Conservation (phyloP, 2,329 filamentous ascomycete genomes). For the Davidsoniella neocaledoniae region DNA sequence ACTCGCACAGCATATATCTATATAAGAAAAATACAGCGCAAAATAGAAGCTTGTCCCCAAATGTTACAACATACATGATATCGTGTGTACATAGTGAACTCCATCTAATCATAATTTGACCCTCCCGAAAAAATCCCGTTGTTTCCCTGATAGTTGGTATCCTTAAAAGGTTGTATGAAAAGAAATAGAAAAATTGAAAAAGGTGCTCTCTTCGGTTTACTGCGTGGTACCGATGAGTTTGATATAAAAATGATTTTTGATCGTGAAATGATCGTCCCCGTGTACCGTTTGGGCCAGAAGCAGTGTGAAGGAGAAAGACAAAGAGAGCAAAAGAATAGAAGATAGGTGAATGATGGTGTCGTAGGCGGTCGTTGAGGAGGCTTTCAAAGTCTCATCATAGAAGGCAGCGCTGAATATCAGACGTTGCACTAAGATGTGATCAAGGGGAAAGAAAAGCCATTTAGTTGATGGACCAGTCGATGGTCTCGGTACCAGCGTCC, state of each 20-base stretch:
- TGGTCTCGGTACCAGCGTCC: constrained; percentile 25
- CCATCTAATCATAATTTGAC: background rate
- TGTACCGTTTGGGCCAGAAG: background rate
- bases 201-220: too few species aligned
- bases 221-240: too few species aligned
- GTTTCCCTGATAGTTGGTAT: constrained; percentile 1
- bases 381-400: background rate
- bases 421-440: too few species aligned
- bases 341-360: background rate
- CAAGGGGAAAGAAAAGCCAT: too few species aligned
- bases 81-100: too few species aligned
- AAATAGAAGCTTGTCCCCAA: background rate
- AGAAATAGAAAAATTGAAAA: background rate
- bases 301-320: background rate
- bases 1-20: too few species aligned
- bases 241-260: too few species aligned
- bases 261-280: too few species aligned
- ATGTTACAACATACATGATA: too few species aligned
- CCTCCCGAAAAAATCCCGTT: background rate
- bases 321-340: background rate
- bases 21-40: background rate
- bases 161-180: background rate
- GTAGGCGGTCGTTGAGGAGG: constrained; percentile 5
- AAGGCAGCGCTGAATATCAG: too few species aligned
- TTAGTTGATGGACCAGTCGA: constrained; percentile 28